Base-by-base conservation (phyloP, 2,329 filamentous ascomycete species). In the Alternaria ventricosa region DNA sequence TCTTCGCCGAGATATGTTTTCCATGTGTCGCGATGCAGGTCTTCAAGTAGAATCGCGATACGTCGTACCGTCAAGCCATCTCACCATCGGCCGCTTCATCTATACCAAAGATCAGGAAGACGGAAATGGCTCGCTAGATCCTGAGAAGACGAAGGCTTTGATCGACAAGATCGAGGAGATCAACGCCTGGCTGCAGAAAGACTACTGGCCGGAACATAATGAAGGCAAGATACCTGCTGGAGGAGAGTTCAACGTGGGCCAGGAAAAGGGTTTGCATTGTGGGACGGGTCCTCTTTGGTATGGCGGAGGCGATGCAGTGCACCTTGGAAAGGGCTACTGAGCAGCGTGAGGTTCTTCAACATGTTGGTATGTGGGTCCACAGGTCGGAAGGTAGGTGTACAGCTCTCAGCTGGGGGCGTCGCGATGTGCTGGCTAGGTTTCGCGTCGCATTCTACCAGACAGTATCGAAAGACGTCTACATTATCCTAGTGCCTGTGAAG, bases 231-330 rank as follows among this genome's bases (percentile, higher is more conserved):
- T 85, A 59, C 80, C 79, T 27, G 76, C 77, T 1, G 83, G 84
- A 12, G 90, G 91, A 0, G 91, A 96, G 75, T 97, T 95, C 94
- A 82, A 92, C 23, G 89, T 97, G n/a, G 94, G 95, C 0, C 88
- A 96, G 71, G 93, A 95, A 78, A 90, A 85, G 71, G 94, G 94
- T 0, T 81, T 97, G 58, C 92, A 95, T 73, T 89, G 88, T 62
- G 87, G 92, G 47, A 88, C 86, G 67, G 95, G 95, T 0, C 84
- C 86, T 6, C 80, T 97, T 47, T 98, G 94, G 94, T 77, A 73
- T 82, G 95, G 84, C 3, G 92, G 89, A 25, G 94, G 94, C 1
- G 86, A 91, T 67, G 91, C 88, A 4, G 85, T 97, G 18, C 74
- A 82, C 63, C 59, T 84, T 8, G 87, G 88, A 1, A 79, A 82